phyloP scores from a whole-genome alignment of 1,284 basidiomycete genomes.

The Apiotrichum veenhuisii region DNA sequence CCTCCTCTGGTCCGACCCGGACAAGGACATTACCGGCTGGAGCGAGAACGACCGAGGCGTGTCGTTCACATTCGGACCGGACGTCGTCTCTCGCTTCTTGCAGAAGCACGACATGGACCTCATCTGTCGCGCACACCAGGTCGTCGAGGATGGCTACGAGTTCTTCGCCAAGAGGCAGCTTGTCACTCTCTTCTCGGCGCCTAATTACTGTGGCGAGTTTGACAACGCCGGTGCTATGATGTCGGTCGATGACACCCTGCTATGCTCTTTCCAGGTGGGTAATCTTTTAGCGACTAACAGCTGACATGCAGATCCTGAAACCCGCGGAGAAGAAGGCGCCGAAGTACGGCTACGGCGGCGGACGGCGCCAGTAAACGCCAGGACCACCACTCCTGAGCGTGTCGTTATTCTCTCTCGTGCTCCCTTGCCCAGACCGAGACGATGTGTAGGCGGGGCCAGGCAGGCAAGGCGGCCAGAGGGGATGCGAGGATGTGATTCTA shows the following conservation, averaged over 20 bases:
- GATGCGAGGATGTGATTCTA: not conserved
- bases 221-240: conserved; percentile 99
- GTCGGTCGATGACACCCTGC: conserved; percentile 95
- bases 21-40: conserved; percentile 99
- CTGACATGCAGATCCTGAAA: conserved; percentile 74
- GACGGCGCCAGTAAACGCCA: conserved; percentile 43
- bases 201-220: conserved; percentile 97
- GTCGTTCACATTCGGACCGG: conserved; percentile 81
- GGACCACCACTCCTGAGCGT: not conserved
- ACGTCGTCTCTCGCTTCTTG: conserved; percentile 94
- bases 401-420: not conserved
- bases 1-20: conserved; percentile 97
- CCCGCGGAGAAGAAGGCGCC: conserved; percentile 91
- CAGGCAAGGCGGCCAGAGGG: not conserved
- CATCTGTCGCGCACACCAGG: conserved; percentile 95
- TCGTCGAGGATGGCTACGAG: conserved; percentile 98
- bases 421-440: not conserved
- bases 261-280: conserved; percentile 93
- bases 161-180: conserved; percentile 98
- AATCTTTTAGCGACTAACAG: not conserved
- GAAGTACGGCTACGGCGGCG: conserved; percentile 46
- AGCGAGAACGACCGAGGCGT: conserved; percentile 99
- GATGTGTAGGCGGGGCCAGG: not conserved
- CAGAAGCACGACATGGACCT: conserved; percentile 99
- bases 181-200: conserved; percentile 95